Evolutionary conservation across 148 eudicot species (phyloP), one percentile per base, ranked within the genome.

Genomic region (Vaccinium myrtillus): DNA sequence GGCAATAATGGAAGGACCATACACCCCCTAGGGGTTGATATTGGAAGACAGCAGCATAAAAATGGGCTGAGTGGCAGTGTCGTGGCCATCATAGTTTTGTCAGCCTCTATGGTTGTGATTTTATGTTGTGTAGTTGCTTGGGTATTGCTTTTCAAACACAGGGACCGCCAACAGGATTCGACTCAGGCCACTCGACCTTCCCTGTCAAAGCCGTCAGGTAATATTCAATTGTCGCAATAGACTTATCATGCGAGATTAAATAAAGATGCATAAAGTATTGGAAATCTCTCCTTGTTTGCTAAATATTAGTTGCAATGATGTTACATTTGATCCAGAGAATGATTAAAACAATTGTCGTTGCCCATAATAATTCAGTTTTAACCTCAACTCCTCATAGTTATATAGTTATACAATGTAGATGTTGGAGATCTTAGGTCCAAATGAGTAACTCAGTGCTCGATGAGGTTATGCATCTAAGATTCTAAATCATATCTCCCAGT

Each of bases 131-230:
- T 85, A 6, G 77, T 87, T 77, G 89, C 86, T 86, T 93, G 95
- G 95, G 87, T 89, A 86, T 50, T 96, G 84, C 78, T 93, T 73
- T 91, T 89, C 88, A 89, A 86, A 89, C 81, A 85, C 81, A 92
- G 87, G 84, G 87, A 87, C 53, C 55, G 36, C 77, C 91, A 83
- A 77, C 79, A 85, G 81, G 89, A 84, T 9, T 75, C 83, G 36
- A 86, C 87, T 88, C 89, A 84, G 65, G 87, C 86, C 73, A 86
- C 86, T 9, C 69, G 85, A 58, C 78, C 90, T 87, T 93, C 95
- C 75, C 90, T 90, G 54, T 88, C 92, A 75, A 93, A 96, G 87
- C 90, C 95, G 83, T 90, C 97, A 87, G 99, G 99, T 96, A 88
- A 90, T 19, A 27, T 3, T 15, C 18, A 4, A 32, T 32, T 71